A percentile compares a stretch with the other conserved stretches of the same genome.
phyloP scores from a whole-genome alignment of 164 flowering plant genomes.

The Aristolochia californica region DNA sequence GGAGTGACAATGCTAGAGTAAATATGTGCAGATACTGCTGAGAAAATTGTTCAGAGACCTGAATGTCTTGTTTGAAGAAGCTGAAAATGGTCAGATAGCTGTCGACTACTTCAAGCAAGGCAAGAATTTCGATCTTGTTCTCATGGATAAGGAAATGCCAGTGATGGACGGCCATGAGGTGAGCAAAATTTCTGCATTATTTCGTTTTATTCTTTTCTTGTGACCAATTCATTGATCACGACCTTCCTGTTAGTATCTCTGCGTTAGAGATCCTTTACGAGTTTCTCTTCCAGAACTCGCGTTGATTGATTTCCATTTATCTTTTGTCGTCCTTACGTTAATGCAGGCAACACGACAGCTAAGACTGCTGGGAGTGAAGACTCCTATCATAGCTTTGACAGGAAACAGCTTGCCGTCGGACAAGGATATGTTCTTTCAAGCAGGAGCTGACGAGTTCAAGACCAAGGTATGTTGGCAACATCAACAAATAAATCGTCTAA shows the following conservation, averaged over 20 bases:
- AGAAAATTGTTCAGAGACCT: slow-evolving; percentile 10
- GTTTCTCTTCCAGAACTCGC: too few species aligned
- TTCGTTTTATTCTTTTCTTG: neutral
- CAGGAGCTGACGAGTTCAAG: slow-evolving; percentile 12
- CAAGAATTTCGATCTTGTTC: slow-evolving; percentile 12
- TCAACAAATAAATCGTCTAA: too few species aligned
- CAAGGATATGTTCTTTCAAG: slow-evolving; percentile 11
- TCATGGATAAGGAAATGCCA: slow-evolving; percentile 16
- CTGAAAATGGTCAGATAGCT: slow-evolving; percentile 14
- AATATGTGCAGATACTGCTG: slow-evolving; percentile 8
- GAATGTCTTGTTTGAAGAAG: slow-evolving; percentile 12
- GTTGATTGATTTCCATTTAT: too few species aligned
- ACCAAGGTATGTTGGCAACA: slow-evolving; percentile 3
- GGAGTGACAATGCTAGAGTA: neutral
- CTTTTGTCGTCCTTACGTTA: too few species aligned
- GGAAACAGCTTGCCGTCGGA: slow-evolving; percentile 14
- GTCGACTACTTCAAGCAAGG: slow-evolving; percentile 16
- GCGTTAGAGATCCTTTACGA: neutral
- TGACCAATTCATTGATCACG: too few species aligned
- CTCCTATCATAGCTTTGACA: slow-evolving; percentile 11
- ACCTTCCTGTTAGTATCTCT: neutral
- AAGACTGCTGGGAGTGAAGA: slow-evolving; percentile 10
- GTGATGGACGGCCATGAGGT: slow-evolving; percentile 15
- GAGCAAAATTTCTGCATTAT: neutral
- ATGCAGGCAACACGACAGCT: slow-evolving; percentile 12